These are phyloP conservation scores for Lathyrus sativus DNA, from an alignment of 306 rosid genomes.

Conservation along the genomic window DNA sequence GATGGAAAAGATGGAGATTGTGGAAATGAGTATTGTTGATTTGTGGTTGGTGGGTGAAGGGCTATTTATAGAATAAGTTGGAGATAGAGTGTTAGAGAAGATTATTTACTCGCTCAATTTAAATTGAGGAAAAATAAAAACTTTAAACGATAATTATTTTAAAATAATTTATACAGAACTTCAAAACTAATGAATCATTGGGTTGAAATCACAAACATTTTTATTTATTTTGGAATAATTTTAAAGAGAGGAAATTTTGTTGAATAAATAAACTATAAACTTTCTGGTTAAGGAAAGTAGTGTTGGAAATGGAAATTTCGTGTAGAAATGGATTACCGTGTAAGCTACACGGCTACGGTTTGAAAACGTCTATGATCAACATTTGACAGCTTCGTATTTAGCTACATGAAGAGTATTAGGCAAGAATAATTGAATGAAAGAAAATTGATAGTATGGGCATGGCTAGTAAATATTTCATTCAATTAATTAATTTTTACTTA, in stretches of 20 bases:
- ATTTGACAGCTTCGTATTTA: slow-evolving; percentile 20
- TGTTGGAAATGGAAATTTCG: slow-evolving; percentile 34
- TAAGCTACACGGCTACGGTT: slow-evolving; percentile 2
- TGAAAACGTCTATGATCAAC: slow-evolving; percentile 9
- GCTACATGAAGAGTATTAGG: neutral
- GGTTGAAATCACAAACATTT: no score
- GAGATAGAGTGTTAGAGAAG: neutral
- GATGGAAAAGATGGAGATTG: neutral
- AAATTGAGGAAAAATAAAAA: no score
- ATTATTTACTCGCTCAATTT: no score
- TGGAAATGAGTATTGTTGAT: neutral
- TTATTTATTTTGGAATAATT: neutral
- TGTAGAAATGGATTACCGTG: slow-evolving; percentile 37
- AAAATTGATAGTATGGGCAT: neutral
- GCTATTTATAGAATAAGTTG: slow-evolving; percentile 3
- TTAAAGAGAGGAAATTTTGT: neutral
- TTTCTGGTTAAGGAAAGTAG: slow-evolving; percentile 15
- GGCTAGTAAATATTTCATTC: neutral
- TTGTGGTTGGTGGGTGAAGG: neutral
- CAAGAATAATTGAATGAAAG: neutral
- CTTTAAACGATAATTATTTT: no score
- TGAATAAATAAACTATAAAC: neutral
- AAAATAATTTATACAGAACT: no score
- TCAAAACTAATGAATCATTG: no score
- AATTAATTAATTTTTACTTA: neutral